phyloP scores from a whole-genome alignment of 2,329 filamentous ascomycete species.

The Pezicula neosporulosa region DNA sequence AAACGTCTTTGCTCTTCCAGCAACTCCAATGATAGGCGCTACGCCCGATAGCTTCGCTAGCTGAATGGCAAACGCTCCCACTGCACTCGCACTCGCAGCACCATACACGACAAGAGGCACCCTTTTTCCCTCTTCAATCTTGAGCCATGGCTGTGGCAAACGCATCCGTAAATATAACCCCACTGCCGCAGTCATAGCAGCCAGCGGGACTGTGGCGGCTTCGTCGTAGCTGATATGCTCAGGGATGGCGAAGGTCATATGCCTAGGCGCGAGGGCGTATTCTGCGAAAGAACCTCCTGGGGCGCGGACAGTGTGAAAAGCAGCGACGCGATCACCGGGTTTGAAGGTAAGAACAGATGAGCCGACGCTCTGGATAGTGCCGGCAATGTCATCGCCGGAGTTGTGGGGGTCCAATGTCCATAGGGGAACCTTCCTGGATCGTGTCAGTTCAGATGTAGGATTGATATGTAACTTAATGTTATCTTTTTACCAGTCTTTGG shows the following conservation, averaged over 20 bases:
- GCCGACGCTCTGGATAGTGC: slow-evolving; percentile 45
- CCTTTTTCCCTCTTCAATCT: neutral
- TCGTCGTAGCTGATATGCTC: neutral
- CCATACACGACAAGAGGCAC: slow-evolving; percentile 42
- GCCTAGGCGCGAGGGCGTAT: slow-evolving; percentile 49
- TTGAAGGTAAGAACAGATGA: slow-evolving; percentile 45
- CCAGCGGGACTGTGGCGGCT: slow-evolving; percentile 28
- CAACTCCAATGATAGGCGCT: slow-evolving; percentile 52
- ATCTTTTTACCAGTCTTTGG: slow-evolving; percentile 28
- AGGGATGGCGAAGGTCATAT: slow-evolving; percentile 46
- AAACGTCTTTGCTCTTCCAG: slow-evolving; percentile 35
- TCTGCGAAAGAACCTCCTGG: slow-evolving; percentile 52
- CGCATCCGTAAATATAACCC: slow-evolving; percentile 25
- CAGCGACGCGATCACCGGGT: slow-evolving; percentile 52
- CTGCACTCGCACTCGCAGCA: slow-evolving; percentile 32
- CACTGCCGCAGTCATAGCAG: slow-evolving; percentile 49
- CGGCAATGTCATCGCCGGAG: slow-evolving; percentile 42
- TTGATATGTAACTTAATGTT: too few species aligned
- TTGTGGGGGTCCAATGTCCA: slow-evolving; percentile 20
- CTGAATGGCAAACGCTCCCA: slow-evolving; percentile 53
- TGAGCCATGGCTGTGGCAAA: neutral
- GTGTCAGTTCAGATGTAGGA: too few species aligned
- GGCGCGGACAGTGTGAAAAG: slow-evolving; percentile 48
- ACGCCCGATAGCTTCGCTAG: slow-evolving; percentile 40
- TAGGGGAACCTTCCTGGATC: too few species aligned